Percentiles rank a stretch among this genome's conserved stretches.
Evolutionary conservation across 2,329 filamentous ascomycete species (phyloP).

Genomic region (Thielaviopsis populi): DNA sequence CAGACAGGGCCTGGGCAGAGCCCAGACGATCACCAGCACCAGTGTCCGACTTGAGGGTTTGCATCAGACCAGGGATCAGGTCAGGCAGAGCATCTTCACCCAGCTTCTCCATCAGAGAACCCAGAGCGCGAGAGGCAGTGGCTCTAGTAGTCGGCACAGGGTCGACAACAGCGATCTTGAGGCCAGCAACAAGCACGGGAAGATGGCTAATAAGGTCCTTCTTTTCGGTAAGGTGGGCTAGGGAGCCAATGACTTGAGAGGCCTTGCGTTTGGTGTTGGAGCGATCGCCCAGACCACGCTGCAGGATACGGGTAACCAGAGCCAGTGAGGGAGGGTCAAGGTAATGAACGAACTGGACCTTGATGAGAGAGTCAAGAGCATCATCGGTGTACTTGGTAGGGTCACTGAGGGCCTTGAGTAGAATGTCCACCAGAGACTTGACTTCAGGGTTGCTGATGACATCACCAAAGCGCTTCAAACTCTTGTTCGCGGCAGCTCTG

Average conservation of each 20-base stretch:
- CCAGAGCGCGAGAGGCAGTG: constrained; percentile 87
- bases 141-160: constrained; percentile 92
- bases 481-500: constrained; percentile 77
- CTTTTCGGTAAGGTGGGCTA: constrained; percentile 91
- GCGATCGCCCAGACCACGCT: constrained; percentile 77
- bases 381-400: constrained; percentile 95
- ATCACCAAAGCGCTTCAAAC: constrained; percentile 92
- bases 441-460: constrained; percentile 97
- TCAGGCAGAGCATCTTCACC: constrained; percentile 94
- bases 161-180: constrained; percentile 81
- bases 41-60: constrained; percentile 91
- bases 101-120: constrained; percentile 93
- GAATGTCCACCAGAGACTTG: constrained; percentile 75
- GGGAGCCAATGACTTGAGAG: constrained; percentile 90
- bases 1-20: constrained; percentile 88
- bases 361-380: constrained; percentile 84
- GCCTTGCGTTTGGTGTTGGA: constrained; percentile 95
- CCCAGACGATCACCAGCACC: constrained; percentile 91
- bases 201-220: constrained; percentile 86
- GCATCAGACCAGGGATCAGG: constrained; percentile 93
- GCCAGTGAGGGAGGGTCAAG: constrained; percentile 94
- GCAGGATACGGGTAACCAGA: constrained; percentile 84
- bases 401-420: constrained; percentile 92
- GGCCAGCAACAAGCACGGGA: constrained; percentile 77
- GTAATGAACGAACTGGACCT: constrained; percentile 96